Base-by-base conservation (phyloP, 2,329 filamentous ascomycete species). In the Hypoxylon sp. region DNA sequence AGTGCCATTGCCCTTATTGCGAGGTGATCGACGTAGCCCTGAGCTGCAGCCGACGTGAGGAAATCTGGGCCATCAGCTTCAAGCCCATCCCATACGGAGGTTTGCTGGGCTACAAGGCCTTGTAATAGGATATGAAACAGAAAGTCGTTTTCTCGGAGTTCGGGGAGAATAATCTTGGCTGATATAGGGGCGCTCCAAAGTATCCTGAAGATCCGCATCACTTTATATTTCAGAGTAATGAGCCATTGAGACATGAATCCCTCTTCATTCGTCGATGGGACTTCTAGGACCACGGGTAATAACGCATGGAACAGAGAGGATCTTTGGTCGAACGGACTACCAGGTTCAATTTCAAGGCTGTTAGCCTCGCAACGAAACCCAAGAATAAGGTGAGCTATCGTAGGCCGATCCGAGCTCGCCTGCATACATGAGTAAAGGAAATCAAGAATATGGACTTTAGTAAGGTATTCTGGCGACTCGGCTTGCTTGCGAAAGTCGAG, bases 151-250 rank as follows among this genome's bases (percentile, higher is more conserved):
- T 87, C 85, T 65, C 93, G 88, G 63, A 99, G 85, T 75, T 97
- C 92, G 37, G 88, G 82, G 71, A 97, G 87, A 13, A 93, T 88
- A 64, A 95, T 82, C 1, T 82, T 80, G 1, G 90, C 87, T 0
- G 96, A 96, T 20, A 98, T 79, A 41, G 91, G 87, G 1, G 94
- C 95, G 44, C 84, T 89, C 91, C 94, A 97, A 1, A 99, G 83
- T 62, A 92, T 87, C 66, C 90, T 88, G 32, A 99, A 79, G 26
- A 98, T 87, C 55, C 89, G 85, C 78, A 93, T 85, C 15, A 85
- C 86, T 71, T 89, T 87, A 64, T 87, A 85, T 72, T 89, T 92
- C 53, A 93, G 79, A 43, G 85, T 82, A 26, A 92, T 81, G 48
- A 92, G 84, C 89, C 91, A 94, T 17, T 85, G 84, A 8, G 85